phyloP scores from a whole-genome alignment of 179 eudicot genomes.

The Silene vulgaris region DNA sequence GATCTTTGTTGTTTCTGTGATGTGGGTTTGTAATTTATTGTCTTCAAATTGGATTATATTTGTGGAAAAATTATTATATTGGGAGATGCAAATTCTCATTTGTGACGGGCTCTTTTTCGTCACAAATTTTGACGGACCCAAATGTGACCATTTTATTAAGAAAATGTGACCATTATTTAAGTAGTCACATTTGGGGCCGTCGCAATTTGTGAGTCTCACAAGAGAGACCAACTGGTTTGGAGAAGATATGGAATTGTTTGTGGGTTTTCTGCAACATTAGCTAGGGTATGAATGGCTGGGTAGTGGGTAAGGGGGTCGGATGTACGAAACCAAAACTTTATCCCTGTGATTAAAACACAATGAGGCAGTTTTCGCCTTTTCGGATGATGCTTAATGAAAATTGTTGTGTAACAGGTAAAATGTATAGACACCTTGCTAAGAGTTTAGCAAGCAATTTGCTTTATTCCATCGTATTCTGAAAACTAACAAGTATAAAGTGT shows the following conservation, averaged over 20 bases:
- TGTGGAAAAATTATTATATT: not conserved
- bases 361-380: too few species aligned
- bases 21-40: conserved; percentile 1
- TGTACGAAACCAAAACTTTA: not conserved
- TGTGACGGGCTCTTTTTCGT: too few species aligned
- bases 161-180: too few species aligned
- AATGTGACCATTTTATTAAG: too few species aligned
- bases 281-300: not conserved
- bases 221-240: not conserved
- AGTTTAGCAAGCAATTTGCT: not conserved
- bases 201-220: too few species aligned
- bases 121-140: too few species aligned
- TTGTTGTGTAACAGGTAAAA: not conserved
- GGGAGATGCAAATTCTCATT: too few species aligned
- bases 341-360: too few species aligned
- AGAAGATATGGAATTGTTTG: not conserved
- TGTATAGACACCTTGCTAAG: not conserved
- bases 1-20: conserved; percentile 3
- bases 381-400: not conserved
- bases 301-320: not conserved
- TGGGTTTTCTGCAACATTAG: not conserved
- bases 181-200: too few species aligned
- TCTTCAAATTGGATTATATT: not conserved
- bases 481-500: too few species aligned
- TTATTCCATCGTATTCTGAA: not conserved